Conservation (phyloP, 768 basidiomycete genomes). For the Russula sp. region DNA sequence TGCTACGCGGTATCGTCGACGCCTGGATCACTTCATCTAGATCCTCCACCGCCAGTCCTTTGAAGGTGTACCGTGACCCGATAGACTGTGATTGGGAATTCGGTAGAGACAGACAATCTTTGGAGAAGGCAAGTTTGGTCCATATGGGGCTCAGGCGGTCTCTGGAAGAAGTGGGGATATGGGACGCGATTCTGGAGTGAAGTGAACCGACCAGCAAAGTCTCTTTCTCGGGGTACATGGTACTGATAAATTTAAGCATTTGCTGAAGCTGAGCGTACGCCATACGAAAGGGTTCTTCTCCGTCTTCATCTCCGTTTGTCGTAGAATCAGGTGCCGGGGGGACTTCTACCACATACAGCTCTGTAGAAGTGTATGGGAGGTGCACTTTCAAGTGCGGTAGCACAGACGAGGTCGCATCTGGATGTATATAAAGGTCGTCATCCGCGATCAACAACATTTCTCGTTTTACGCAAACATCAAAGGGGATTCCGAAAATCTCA, state of each 20-base stretch:
- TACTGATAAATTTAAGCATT: neutral
- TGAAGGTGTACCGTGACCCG: neutral
- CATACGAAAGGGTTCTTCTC: neutral
- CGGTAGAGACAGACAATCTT: neutral
- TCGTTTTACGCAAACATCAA: too few relatives aligned
- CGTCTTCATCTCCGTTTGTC: neutral
- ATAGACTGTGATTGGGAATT: neutral
- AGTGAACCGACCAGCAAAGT: neutral
- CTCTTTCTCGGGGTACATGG: neutral
- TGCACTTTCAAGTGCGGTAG: neutral
- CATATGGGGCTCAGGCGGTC: neutral
- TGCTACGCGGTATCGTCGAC: neutral
- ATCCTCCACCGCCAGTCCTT: neutral
- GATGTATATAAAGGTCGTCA: neutral
- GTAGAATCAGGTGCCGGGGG: neutral
- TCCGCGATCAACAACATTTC: neutral
- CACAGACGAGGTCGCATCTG: neutral
- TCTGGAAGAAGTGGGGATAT: neutral
- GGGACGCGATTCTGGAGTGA: neutral
- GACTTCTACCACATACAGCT: neutral
- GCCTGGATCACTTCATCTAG: neutral
- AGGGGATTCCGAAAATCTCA: too few relatives aligned
- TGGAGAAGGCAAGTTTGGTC: neutral
- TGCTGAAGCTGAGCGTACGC: neutral
- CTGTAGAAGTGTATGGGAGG: neutral